Base-by-base conservation (phyloP, 1,139 yeast genomes). In the Hyphopichia fennica region DNA sequence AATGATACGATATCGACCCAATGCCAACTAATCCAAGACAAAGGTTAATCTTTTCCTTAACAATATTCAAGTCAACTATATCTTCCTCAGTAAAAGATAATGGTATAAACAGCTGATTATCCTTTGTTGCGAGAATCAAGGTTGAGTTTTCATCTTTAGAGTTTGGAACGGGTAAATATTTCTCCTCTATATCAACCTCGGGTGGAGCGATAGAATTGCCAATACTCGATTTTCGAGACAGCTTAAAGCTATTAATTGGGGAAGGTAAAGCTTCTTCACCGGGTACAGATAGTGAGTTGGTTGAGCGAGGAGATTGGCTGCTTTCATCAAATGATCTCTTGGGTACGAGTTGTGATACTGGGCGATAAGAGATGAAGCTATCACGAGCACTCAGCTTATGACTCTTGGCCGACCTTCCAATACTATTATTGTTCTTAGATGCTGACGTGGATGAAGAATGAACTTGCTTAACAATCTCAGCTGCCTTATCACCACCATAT, bases 91-190 rank as follows among this genome's bases (percentile, higher is more conserved):
- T 43, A 56, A 73, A 33, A 63, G 57, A 38, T 1, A 86, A 58
- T 0, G 87, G 77, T 3, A 63, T 61, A 57, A 80, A 89, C 16
- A 58, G 62, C 14, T 52, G 51, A 51, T 84, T 82, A 56, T 89
- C 90, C 27, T 65, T 65, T 0, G 95, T 84, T 0, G 79, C 77
- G 43, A 88, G 61, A 10, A 86, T 61, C n/a, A 18, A 41, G 3
- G 41, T 37, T 6, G 32, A 28, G 34, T 38, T 35, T 44, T 42
- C 18, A 23, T 51, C 38, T 43, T 52, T 54, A 0, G 23, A 4
- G 3, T 11, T 22, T 3, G 31, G 31, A 13, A 30, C 19, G 3
- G 79, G 78, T 10, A 68, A 44, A 47, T 57, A 72, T 31, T 51
- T 56, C 3, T 57, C 62, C 2, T 64, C 72, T 18, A 60, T 37